These are phyloP conservation scores for Beauveria asiatica DNA, from an alignment of 2,329 filamentous ascomycete species.

Conservation along the genomic window DNA sequence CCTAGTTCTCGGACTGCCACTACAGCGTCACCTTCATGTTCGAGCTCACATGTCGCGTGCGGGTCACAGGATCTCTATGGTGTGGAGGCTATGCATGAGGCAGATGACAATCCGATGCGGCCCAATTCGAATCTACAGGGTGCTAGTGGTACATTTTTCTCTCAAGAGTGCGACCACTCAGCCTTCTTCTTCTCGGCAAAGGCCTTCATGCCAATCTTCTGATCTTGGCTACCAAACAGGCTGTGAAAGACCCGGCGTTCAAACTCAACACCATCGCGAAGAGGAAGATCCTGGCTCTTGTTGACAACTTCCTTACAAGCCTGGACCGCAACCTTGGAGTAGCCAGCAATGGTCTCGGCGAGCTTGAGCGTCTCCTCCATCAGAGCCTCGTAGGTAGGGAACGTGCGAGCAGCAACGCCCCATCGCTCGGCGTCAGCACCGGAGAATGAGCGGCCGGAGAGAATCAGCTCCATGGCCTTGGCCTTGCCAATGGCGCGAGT, in stretches of 20 bases:
- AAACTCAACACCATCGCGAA: constrained; percentile 88
- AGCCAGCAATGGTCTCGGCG: constrained; percentile 80
- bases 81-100: background rate
- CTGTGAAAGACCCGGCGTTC: constrained; percentile 90
- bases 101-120: background rate
- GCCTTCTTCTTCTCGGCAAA: constrained; percentile 94
- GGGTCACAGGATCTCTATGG: background rate
- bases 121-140: background rate
- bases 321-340: constrained; percentile 78
- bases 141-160: constrained; percentile 18
- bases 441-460: constrained; percentile 76
- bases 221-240: constrained; percentile 87
- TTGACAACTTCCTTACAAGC: constrained; percentile 98
- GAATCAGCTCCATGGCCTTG: constrained; percentile 82
- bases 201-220: constrained; percentile 94
- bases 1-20: background rate
- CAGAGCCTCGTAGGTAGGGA: constrained; percentile 71
- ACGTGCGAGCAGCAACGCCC: constrained; percentile 80
- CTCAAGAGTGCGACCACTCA: constrained; percentile 73
- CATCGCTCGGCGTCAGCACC: constrained; percentile 80
- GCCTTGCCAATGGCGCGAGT: constrained; percentile 77
- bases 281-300: constrained; percentile 86
- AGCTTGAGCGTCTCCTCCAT: constrained; percentile 74
- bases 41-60: constrained; percentile 5
- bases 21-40: background rate